Base-by-base conservation (phyloP, 768 basidiomycete species). In the Suillus clintonianus region DNA sequence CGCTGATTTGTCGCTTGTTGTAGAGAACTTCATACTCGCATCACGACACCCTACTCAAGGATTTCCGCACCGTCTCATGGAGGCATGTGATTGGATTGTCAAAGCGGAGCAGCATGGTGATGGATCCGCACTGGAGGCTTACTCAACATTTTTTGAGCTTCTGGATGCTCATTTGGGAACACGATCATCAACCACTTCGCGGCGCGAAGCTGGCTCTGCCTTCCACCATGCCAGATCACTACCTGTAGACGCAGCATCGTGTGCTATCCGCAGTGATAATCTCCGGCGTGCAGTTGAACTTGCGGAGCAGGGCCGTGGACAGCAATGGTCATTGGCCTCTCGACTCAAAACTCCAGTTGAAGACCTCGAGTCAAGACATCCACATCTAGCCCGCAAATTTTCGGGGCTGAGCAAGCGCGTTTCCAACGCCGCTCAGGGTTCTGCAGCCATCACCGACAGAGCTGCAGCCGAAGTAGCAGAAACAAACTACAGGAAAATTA, bases 321-420 rank as follows among this genome's bases (percentile, higher is more conserved):
- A 74, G 14, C 67, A 73, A 2, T 76, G 75, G 74, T 67, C 65
- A n/a, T 71, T 75, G 54, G 42, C 74, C 0, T 59, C 68, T 17
- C 65, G 70, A 24, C 69, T 74, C 11, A 68, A 67, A 1, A 68
- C 69, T 4, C 69, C 74, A 13, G 32, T 73, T 8, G 73, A 76
- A 59, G 63, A 66, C 51, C 65, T 75, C 5, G 30, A 61, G 4
- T 36, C 19, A 3, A 19, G 19, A 0, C 57, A 65, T 24, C 6
- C 27, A 0, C 1, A 17, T 3, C 34, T 50, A 13, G 45, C 45
- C 0, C 45, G 22, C n/a, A 47, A 47, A 5, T 13, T 13, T 5
- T 3, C 6, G 11, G 45, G 13, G 22, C 45, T 47, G 10, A 47
- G 45, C 45, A 47, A 24, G 22, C 24, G 30, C 34, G 4, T 1